phyloP scores from a whole-genome alignment of 2,329 filamentous ascomycete genomes.

The Cladophialophora carrionii region DNA sequence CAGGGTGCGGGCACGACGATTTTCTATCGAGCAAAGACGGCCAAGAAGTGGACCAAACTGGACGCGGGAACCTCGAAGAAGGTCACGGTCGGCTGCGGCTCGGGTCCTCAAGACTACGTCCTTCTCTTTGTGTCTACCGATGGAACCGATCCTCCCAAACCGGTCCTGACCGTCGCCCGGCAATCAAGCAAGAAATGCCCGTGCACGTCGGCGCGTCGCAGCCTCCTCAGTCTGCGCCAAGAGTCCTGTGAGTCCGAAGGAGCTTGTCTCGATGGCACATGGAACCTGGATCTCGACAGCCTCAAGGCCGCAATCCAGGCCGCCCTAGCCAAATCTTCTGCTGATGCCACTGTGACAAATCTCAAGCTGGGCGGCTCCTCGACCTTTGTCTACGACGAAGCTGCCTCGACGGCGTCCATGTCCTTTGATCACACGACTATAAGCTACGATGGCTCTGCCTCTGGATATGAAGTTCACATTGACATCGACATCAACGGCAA shows the following conservation, averaged over 20 bases:
- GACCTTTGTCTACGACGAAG: conserved; percentile 1
- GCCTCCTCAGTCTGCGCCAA: neutral
- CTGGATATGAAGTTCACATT: neutral
- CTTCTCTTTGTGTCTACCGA: conserved; percentile 4
- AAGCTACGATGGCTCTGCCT: conserved; percentile 1
- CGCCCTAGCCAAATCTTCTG: neutral
- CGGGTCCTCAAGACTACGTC: neutral
- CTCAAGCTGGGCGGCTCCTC: conserved; percentile 2
- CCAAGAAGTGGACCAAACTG: neutral
- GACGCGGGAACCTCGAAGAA: neutral
- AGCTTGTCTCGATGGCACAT: neutral
- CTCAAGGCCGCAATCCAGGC: conserved; percentile 1
- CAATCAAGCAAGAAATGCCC: neutral
- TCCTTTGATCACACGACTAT: neutral
- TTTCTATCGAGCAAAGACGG: conserved; percentile 4
- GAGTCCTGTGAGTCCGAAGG: neutral
- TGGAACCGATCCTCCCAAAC: neutral
- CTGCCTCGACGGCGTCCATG: conserved; percentile 2
- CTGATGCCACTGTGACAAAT: neutral
- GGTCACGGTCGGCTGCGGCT: neutral
- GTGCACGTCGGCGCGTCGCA: neutral
- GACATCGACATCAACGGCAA: conserved; percentile 4
- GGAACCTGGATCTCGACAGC: conserved; percentile 1
- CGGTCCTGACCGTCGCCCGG: neutral
- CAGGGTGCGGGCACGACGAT: neutral